Conservation (phyloP, 805 yeast species). For the Metschnikowia bowlesiae region DNA sequence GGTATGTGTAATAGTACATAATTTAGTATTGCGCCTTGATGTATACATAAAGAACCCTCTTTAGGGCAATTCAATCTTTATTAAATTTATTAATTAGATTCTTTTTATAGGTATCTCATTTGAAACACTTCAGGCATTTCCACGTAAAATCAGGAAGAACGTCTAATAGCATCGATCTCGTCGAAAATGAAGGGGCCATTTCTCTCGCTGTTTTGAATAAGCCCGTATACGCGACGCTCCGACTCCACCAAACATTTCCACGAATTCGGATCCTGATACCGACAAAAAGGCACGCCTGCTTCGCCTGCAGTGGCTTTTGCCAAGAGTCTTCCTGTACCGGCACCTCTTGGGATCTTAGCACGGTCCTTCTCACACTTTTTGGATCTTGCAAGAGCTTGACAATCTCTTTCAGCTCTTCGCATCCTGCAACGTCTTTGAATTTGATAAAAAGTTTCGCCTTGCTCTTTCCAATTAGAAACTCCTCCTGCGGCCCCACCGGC, state of each 20-base stretch:
- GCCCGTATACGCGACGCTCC: slow-evolving; percentile 98
- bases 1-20: no score
- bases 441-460: slow-evolving; percentile 83
- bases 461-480: slow-evolving; percentile 78
- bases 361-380: slow-evolving; percentile 86
- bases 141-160: no score
- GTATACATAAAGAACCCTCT: no score
- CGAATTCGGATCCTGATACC: slow-evolving; percentile 96
- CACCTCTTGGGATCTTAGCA: slow-evolving; percentile 98
- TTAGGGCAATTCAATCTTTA: no score
- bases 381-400: slow-evolving; percentile 90
- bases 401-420: slow-evolving; percentile 95
- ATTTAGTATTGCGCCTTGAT: no score
- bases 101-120: no score
- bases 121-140: no score
- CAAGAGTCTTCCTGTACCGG: slow-evolving; percentile 97
- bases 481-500: slow-evolving; percentile 73
- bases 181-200: slow-evolving; percentile 95
- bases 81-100: no score
- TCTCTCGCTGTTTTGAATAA: slow-evolving; percentile 90
- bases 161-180: slow-evolving; percentile 98
- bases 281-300: slow-evolving; percentile 94
- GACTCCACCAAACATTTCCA: slow-evolving; percentile 98
- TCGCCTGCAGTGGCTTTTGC: slow-evolving; percentile 99
- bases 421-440: slow-evolving; percentile 95